These are phyloP conservation scores for Narthecium ossifragum DNA, from an alignment of 106 monocot genomes.

Conservation along the genomic window DNA sequence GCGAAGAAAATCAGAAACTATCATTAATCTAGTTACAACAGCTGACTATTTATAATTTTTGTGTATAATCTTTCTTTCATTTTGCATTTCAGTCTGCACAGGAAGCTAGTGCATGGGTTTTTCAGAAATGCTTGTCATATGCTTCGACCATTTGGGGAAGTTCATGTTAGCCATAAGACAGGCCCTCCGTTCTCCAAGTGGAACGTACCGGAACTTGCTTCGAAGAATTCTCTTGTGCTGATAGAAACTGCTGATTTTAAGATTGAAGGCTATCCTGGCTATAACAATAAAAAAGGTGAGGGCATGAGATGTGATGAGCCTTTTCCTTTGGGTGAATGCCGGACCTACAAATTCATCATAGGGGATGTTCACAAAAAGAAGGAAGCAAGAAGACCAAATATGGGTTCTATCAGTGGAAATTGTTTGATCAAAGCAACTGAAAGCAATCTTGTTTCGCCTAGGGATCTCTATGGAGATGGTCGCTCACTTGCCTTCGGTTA, in stretches of 20 bases:
- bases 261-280: constrained; percentile 39
- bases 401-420: no score
- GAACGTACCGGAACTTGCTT: constrained; percentile 38
- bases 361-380: constrained; percentile 7
- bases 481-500: not conserved
- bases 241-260: constrained; percentile 16
- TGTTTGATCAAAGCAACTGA: no score
- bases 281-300: constrained; percentile 44
- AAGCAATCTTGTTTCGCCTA: not conserved
- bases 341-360: constrained; percentile 5
- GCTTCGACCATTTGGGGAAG: constrained; percentile 32
- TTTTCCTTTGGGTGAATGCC: constrained; percentile 9
- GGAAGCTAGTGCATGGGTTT: constrained; percentile 23
- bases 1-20: no score
- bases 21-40: no score
- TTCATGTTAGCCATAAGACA: constrained; percentile 42
- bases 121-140: constrained; percentile 31
- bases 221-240: constrained; percentile 9
- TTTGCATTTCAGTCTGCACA: constrained; percentile 26
- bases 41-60: no score
- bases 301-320: constrained; percentile 9
- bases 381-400: not conserved
- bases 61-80: no score
- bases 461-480: no score
- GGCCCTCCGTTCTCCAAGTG: constrained; percentile 19